Evolutionary conservation across 495 filamentous ascomycete genomes (phyloP).

Genomic region (Penicillium turbatum): DNA sequence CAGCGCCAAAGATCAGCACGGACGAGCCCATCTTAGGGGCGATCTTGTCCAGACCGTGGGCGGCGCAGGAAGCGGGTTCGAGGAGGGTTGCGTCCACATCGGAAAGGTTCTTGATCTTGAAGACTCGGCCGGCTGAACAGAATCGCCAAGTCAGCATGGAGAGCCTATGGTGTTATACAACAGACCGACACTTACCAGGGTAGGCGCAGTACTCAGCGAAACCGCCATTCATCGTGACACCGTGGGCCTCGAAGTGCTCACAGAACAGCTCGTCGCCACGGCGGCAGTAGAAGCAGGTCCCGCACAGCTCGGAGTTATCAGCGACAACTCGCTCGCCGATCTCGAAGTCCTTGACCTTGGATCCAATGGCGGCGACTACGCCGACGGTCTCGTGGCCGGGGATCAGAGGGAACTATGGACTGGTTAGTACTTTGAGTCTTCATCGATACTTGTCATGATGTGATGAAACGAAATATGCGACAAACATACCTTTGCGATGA

Average conservation of each 20-base stretch:
- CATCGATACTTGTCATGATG: background rate
- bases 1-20: slow-evolving; percentile 63
- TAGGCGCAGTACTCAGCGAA: slow-evolving; percentile 65
- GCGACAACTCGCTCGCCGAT: slow-evolving; percentile 62
- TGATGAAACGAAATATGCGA: background rate
- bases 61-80: slow-evolving; percentile 67
- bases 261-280: slow-evolving; percentile 64
- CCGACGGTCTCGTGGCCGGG: slow-evolving; percentile 52
- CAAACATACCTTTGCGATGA: slow-evolving; percentile 53
- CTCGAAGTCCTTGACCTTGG: slow-evolving; percentile 57
- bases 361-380: slow-evolving; percentile 50
- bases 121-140: slow-evolving; percentile 53
- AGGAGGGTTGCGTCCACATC: slow-evolving; percentile 69
- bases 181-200: slow-evolving; percentile 23
- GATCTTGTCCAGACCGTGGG: slow-evolving; percentile 70
- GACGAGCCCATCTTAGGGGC: slow-evolving; percentile 63
- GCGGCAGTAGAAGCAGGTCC: slow-evolving; percentile 70
- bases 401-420: slow-evolving; percentile 50
- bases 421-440: background rate
- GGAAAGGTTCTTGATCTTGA: slow-evolving; percentile 65
- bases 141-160: background rate
- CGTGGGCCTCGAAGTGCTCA: slow-evolving; percentile 65
- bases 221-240: slow-evolving; percentile 61
- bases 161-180: background rate
- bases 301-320: slow-evolving; percentile 58